phyloP scores from a whole-genome alignment of 2,329 filamentous ascomycete genomes.

The Trichoderma brevicompactum region DNA sequence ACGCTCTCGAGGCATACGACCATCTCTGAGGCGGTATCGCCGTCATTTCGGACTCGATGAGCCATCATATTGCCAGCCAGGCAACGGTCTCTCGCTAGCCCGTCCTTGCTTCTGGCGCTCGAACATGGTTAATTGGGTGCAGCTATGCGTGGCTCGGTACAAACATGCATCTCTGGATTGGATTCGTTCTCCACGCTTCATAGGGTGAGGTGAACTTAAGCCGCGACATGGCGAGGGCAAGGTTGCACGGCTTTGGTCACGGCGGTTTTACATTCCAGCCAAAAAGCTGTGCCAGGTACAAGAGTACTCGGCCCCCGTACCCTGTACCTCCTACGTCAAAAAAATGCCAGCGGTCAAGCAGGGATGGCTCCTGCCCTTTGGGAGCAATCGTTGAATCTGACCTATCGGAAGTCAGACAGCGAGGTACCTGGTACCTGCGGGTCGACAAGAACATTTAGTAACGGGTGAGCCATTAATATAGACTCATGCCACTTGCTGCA shows the following conservation, averaged over 20 bases:
- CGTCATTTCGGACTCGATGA: background rate
- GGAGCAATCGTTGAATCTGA: conserved; percentile 12
- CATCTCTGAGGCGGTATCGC: conserved; percentile 12
- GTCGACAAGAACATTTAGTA: background rate
- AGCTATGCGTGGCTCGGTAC: background rate
- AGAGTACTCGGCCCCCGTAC: background rate
- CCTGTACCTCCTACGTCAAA: conserved; percentile 17
- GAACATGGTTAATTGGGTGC: background rate
- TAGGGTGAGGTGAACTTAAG: background rate
- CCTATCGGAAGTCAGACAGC: conserved; percentile 16
- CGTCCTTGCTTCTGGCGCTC: background rate
- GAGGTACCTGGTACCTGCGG: conserved; percentile 18
- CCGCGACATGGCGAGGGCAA: conserved; percentile 11
- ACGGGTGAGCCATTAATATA: conserved; percentile 24
- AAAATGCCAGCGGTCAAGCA: conserved; percentile 13
- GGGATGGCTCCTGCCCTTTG: conserved; percentile 20
- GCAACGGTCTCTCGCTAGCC: background rate
- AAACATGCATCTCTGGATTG: background rate
- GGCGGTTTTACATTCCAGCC: background rate
- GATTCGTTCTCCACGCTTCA: conserved; percentile 3
- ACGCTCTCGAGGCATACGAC: background rate
- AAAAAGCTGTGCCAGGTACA: background rate
- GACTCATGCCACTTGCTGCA: conserved; percentile 16
- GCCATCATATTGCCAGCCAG: background rate
- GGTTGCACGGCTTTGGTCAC: background rate